Evolutionary conservation across 192 early-diverging fungal genomes (phyloP).

Genomic region (Gamsiella multidivaricata): DNA sequence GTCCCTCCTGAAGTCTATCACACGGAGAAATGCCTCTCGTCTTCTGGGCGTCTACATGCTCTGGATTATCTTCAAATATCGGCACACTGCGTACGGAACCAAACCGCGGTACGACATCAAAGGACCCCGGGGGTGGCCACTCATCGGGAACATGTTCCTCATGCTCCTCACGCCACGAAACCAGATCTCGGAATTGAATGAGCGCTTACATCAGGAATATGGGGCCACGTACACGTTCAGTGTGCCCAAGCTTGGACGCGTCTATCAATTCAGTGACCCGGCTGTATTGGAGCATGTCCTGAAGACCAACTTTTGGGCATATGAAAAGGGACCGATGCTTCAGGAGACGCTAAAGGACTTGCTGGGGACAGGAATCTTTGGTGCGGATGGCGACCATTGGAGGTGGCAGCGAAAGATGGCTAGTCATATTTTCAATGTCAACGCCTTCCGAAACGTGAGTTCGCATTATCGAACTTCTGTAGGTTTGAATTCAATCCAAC

Average conservation of each 20-base stretch:
- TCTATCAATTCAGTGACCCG: conserved; percentile 34
- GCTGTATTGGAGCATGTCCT: conserved; percentile 47
- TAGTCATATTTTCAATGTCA: conserved; percentile 31
- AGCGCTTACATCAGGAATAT: conserved; percentile 11
- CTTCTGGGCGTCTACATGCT: conserved; percentile 27
- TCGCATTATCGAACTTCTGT: too few relatives aligned
- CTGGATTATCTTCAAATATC: conserved; percentile 39
- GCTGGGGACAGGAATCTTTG: conserved; percentile 51
- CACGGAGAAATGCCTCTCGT: conserved; percentile 20
- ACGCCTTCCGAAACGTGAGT: conserved; percentile 25
- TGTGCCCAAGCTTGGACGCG: conserved; percentile 28
- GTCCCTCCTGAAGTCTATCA: conserved; percentile 10
- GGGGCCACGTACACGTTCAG: conserved; percentile 20
- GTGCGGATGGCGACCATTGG: conserved; percentile 38
- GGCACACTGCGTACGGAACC: conserved; percentile 25
- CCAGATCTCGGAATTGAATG: conserved; percentile 24
- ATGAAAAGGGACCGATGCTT: conserved; percentile 27
- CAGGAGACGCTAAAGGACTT: conserved; percentile 23
- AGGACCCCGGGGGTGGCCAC: conserved; percentile 37
- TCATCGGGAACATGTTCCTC: conserved; percentile 46
- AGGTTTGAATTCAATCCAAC: not conserved
- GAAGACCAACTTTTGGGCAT: conserved; percentile 50
- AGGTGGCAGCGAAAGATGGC: conserved; percentile 39
- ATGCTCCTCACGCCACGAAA: conserved; percentile 7
- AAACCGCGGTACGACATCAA: conserved; percentile 32